A percentile compares a stretch with the other conserved stretches of the same genome.
phyloP scores from a whole-genome alignment of 148 eudicot genomes.

The Camellia granthamiana region DNA sequence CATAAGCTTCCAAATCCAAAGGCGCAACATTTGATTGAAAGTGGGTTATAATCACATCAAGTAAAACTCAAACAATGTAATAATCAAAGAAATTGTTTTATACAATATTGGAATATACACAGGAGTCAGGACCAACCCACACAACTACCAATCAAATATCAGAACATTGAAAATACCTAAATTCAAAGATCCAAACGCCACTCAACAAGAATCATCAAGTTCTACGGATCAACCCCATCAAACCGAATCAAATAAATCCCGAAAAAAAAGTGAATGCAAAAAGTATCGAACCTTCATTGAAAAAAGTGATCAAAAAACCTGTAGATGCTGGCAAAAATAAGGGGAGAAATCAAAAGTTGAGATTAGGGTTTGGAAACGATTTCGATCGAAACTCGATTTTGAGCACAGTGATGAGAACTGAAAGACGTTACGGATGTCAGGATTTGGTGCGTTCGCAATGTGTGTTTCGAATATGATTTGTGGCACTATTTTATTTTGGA shows the following conservation, averaged over 20 bases:
- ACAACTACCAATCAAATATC: slow-evolving; percentile 8
- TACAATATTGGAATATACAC: not conserved
- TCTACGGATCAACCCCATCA: not conserved
- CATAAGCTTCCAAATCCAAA: slow-evolving; percentile 1
- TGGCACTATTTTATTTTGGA: too few species aligned
- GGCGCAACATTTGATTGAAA: slow-evolving; percentile 7
- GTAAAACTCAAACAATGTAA: not conserved
- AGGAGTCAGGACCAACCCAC: not conserved
- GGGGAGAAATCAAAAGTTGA: not conserved
- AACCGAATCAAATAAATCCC: not conserved
- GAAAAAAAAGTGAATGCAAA: not conserved
- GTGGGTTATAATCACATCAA: not conserved
- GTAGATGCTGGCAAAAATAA: not conserved
- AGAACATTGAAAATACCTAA: not conserved
- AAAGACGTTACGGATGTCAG: not conserved
- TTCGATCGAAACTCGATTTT: not conserved
- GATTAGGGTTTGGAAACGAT: slow-evolving; percentile 2
- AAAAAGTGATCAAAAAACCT: not conserved
- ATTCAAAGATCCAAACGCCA: slow-evolving; percentile 7
- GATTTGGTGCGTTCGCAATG: not conserved
- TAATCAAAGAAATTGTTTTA: not conserved
- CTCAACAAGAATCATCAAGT: not conserved
- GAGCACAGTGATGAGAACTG: not conserved
- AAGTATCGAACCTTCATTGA: not conserved
- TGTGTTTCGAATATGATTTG: too few species aligned